Percentiles rank a stretch among this genome's conserved stretches.
Conservation (phyloP, 306 rosid species). For the Trifolium subterraneum region DNA sequence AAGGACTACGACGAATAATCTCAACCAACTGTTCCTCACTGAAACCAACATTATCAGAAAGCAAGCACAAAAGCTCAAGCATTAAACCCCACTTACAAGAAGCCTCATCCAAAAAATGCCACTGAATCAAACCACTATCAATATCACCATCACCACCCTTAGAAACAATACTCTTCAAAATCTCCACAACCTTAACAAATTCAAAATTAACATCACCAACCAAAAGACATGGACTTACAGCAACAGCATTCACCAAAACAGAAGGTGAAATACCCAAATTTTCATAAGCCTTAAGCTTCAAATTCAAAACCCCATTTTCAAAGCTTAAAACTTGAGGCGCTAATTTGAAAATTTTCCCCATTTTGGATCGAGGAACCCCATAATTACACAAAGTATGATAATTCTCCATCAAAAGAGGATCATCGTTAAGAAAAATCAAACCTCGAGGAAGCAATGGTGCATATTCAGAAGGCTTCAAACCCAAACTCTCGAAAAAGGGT, state of each 20-base stretch:
- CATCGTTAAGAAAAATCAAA: constrained; percentile 68
- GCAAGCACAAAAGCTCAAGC: constrained; percentile 54
- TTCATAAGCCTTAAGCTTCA: constrained; percentile 64
- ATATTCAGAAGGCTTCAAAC: constrained; percentile 74
- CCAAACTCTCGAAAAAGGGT: constrained; percentile 85
- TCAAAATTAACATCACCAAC: constrained; percentile 56
- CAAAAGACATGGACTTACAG: constrained; percentile 66
- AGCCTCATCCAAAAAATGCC: constrained; percentile 44
- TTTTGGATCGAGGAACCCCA: constrained; percentile 61
- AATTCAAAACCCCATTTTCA: constrained; percentile 56
- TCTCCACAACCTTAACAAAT: constrained; percentile 59
- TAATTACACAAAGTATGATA: constrained; percentile 57
- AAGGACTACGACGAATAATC: constrained; percentile 50
- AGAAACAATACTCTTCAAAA: constrained; percentile 47
- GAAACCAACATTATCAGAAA: constrained; percentile 47
- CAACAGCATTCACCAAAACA: constrained; percentile 45
- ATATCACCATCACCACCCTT: constrained; percentile 41
- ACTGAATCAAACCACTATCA: constrained; percentile 54
- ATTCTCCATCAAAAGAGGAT: constrained; percentile 62
- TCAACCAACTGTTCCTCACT: constrained; percentile 50
- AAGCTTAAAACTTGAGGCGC: constrained; percentile 54
- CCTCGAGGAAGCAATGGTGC: constrained; percentile 58
- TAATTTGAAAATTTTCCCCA: constrained; percentile 64
- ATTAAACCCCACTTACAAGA: constrained; percentile 67
- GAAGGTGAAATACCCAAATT: constrained; percentile 50